These are phyloP conservation scores for Cercospora nicotianae DNA, from an alignment of 2,329 filamentous ascomycete species.

Conservation along the genomic window DNA sequence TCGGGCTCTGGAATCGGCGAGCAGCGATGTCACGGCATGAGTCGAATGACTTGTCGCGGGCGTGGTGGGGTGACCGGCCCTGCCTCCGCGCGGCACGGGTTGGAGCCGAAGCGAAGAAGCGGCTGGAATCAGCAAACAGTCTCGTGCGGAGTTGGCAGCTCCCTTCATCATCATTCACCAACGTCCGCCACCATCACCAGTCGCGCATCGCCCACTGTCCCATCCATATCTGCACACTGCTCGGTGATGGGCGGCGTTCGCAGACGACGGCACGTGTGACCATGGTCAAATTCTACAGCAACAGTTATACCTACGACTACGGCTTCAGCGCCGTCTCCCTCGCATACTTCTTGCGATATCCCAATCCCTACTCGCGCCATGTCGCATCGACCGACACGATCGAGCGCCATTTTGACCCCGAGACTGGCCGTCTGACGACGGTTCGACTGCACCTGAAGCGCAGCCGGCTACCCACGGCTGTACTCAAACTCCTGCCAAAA, in stretches of 20 bases:
- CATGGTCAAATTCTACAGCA: constrained; percentile 56
- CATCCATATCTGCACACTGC: constrained; percentile 14
- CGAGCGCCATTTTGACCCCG: constrained; percentile 68
- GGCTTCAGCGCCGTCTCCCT: constrained; percentile 82
- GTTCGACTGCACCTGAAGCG: constrained; percentile 80
- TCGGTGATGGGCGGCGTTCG: constrained; percentile 21
- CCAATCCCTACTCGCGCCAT: constrained; percentile 79
- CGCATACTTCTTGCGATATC: constrained; percentile 87
- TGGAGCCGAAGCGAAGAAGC: not conserved
- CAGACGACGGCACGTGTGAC: constrained; percentile 16
- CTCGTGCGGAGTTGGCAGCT: constrained; percentile 6
- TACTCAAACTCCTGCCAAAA: constrained; percentile 72
- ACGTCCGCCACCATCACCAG: not conserved
- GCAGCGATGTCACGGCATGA: not conserved
- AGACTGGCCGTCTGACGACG: constrained; percentile 73
- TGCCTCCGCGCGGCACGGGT: constrained; percentile 8
- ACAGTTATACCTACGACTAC: constrained; percentile 72
- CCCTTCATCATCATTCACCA: not conserved
- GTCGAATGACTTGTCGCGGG: constrained; percentile 10
- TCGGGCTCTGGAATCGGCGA: not conserved
- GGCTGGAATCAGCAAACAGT: constrained; percentile 4
- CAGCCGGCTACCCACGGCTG: constrained; percentile 71
- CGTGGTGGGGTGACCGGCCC: not conserved
- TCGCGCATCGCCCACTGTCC: constrained; percentile 3
- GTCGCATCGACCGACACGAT: constrained; percentile 83